Conservation (phyloP, 208 protist genomes). For the Vickermania spadyakhi region DNA sequence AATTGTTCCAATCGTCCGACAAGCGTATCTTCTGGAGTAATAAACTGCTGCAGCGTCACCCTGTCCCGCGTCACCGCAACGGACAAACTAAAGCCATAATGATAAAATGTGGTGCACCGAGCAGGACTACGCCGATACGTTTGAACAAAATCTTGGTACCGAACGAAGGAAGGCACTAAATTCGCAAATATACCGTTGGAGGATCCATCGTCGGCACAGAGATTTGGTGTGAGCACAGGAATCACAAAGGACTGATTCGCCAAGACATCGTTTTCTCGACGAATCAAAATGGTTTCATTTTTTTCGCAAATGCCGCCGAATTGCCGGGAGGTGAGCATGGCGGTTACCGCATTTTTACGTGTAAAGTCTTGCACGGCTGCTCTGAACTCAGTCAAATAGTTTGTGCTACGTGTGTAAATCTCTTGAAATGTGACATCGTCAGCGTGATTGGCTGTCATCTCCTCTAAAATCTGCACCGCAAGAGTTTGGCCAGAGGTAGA, state of each 20-base stretch:
- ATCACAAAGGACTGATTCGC: neutral
- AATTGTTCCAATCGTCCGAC: neutral
- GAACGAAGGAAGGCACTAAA: neutral
- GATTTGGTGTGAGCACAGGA: neutral
- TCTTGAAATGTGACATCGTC: neutral
- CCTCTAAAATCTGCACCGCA: neutral
- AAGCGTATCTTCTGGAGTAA: neutral
- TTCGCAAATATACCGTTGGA: neutral
- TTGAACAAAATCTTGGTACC: neutral
- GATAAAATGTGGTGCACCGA: neutral
- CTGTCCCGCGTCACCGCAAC: neutral
- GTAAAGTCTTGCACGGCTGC: neutral
- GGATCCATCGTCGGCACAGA: neutral
- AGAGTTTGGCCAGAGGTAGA: neutral
- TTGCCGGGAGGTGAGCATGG: neutral
- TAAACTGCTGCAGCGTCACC: neutral
- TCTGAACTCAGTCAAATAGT: neutral
- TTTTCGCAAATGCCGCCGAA: neutral
- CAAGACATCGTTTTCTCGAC: neutral
- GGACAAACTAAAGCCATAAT: neutral
- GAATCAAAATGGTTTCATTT: neutral
- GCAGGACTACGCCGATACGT: conserved; percentile 1
- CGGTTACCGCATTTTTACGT: neutral
- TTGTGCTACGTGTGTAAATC: neutral
- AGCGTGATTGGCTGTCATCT: neutral